Conservation (phyloP, 2,329 filamentous ascomycete genomes). For the Sclerotinia glacialis region DNA sequence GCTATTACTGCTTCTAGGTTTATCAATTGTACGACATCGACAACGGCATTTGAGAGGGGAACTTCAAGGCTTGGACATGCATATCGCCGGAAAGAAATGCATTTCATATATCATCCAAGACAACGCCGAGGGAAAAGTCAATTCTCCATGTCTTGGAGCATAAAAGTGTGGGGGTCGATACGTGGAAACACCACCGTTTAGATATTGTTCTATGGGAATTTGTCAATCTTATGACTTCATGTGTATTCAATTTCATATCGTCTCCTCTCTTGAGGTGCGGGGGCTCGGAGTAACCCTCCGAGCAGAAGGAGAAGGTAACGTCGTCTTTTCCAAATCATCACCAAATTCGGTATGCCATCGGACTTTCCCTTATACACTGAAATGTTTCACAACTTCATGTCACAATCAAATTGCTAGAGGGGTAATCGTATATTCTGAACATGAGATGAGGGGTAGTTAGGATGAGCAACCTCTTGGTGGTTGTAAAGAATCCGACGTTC, state of each 20-base stretch:
- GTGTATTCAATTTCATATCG: neutral
- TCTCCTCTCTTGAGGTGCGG: neutral
- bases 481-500: neutral
- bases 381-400: constrained; percentile 6
- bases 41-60: neutral
- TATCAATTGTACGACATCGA: neutral
- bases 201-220: neutral
- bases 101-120: neutral
- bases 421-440: neutral
- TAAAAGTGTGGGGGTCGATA: neutral
- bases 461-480: neutral
- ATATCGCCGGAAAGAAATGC: neutral
- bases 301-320: neutral
- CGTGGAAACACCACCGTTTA: neutral
- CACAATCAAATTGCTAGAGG: neutral
- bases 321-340: constrained; percentile 5
- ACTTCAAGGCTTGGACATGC: neutral
- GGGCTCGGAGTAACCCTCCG: neutral
- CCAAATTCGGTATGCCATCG: neutral
- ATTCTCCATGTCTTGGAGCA: neutral
- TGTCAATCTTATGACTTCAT: constrained; percentile 6
- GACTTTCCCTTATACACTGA: neutral
- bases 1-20: constrained; percentile 4
- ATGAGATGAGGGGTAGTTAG: neutral
- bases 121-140: neutral